phyloP scores from a whole-genome alignment of 495 filamentous ascomycete genomes.

The Penicillium roqueforti region DNA sequence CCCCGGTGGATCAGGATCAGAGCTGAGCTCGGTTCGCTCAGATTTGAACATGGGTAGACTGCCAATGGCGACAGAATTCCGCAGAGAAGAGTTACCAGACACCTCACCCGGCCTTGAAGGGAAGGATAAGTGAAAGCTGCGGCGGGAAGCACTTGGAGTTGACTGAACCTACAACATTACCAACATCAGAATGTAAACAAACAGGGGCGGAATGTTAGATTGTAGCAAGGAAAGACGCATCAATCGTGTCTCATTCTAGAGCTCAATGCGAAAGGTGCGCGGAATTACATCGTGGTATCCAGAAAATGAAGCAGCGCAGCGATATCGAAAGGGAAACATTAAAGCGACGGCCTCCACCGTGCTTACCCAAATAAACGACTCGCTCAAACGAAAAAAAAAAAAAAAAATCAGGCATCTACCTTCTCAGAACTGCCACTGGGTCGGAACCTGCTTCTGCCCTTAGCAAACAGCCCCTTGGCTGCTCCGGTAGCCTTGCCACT shows the following conservation, averaged over 20 bases:
- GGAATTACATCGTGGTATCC: conserved; percentile 39
- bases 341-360: conserved; percentile 18
- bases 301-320: conserved; percentile 32
- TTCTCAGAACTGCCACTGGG: conserved; percentile 60
- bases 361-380: conserved; percentile 15
- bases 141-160: conserved; percentile 23
- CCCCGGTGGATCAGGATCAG: neutral
- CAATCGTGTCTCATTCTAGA: conserved; percentile 41
- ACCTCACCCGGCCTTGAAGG: conserved; percentile 12
- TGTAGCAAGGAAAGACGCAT: conserved; percentile 24
- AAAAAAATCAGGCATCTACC: conserved; percentile 66
- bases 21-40: conserved; percentile 4
- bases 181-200: conserved; percentile 28
- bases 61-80: conserved; percentile 23
- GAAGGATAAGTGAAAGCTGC: conserved; percentile 20
- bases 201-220: conserved; percentile 14
- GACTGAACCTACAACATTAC: conserved; percentile 43
- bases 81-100: conserved; percentile 17
- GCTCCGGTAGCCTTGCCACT: conserved; percentile 69
- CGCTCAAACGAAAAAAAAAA: conserved; percentile 27
- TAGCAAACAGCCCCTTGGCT: conserved; percentile 81
- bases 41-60: conserved; percentile 28
- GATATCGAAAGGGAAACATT: conserved; percentile 22
- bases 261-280: conserved; percentile 29
- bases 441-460: conserved; percentile 77